Base-by-base conservation (phyloP, 2,329 filamentous ascomycete genomes). In the Plectosphaerella plurivora region DNA sequence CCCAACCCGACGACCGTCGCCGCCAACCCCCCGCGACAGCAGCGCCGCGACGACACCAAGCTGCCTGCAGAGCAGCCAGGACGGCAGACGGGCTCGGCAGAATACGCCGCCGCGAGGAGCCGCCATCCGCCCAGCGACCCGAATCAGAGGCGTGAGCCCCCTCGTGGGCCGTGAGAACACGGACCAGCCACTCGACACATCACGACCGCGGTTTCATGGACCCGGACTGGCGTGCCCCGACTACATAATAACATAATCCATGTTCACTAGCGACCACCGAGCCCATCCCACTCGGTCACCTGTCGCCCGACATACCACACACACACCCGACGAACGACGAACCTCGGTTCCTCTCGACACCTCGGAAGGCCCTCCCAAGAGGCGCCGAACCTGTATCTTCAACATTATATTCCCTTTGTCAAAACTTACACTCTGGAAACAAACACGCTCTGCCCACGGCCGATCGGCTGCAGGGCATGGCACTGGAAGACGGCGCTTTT, bases 41-140 rank as follows among this genome's bases (percentile, higher is more conserved):
- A n/a, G 16, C 48, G 37, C 6, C 68, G 68, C 53, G 79, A 81
- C 47, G 83, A 86, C 56, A 76, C 79, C 58, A 87, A 87, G 66
- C 54, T 82, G 56, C 83, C 82, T 54, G 77, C 76, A 39, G 83
- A 86, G 66, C 77, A 82, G 57, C 80, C 77, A n/a, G 74, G 69
- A 33, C 69, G 75, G 57, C 77, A 80, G 57, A 75, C 69, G 47
- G 75, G 76, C 45, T 74, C 76, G 41, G 64, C 76, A 15, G 77
- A 81, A 61, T 81, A 77, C 74, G 59, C 76, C 51, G 70, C 73
- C 50, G 75, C 78, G 5, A 65, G 70, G 71, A 57, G 68, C 68
- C 20, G 69, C 65, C 73, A 68, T 52, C 70, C 68, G 45, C 74
- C 75, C 10, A 71, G 73, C 52, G 73, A 78, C 61, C 76, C 75